A percentile compares a stretch with the other conserved stretches of the same genome.
Evolutionary conservation across 441 rosid genomes (phyloP).

Genomic region (Kokia cookei): DNA sequence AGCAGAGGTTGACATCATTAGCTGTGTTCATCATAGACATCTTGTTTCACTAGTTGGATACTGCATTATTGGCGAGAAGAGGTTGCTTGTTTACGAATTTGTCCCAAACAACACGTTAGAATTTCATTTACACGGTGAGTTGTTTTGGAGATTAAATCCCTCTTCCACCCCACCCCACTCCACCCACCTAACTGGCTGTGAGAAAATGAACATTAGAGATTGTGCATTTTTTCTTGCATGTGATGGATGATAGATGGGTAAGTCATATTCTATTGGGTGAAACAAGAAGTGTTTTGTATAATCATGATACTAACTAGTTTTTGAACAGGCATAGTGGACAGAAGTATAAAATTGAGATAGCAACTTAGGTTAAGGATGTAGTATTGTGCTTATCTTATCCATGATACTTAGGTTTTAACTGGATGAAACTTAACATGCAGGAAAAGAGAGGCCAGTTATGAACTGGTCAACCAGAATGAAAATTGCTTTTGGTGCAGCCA

Average conservation of each 20-base stretch:
- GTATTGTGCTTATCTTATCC: background rate
- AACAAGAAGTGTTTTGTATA: background rate
- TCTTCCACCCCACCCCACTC: background rate
- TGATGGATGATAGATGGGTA: background rate
- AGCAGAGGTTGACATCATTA: constrained; percentile 60
- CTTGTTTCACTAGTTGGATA: constrained; percentile 63
- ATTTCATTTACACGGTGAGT: constrained; percentile 59
- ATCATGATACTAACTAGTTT: background rate
- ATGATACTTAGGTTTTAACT: background rate
- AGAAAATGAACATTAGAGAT: background rate
- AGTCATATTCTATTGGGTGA: background rate
- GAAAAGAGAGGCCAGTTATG: constrained; percentile 50
- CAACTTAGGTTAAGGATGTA: background rate
- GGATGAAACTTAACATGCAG: constrained; percentile 25
- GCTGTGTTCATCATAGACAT: constrained; percentile 64
- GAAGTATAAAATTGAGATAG: background rate
- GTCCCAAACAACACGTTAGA: constrained; percentile 56
- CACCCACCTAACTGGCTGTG: background rate
- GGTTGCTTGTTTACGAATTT: constrained; percentile 67
- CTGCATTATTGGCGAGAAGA: constrained; percentile 44
- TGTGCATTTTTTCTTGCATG: background rate
- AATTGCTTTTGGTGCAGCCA: constrained; percentile 68
- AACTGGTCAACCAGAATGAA: constrained; percentile 50
- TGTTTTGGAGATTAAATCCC: background rate
- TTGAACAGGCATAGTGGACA: background rate